Evolutionary conservation across 768 basidiomycete species (phyloP), one percentile per base, ranked within the genome.

Genomic region (Hemileccinum impolitum): DNA sequence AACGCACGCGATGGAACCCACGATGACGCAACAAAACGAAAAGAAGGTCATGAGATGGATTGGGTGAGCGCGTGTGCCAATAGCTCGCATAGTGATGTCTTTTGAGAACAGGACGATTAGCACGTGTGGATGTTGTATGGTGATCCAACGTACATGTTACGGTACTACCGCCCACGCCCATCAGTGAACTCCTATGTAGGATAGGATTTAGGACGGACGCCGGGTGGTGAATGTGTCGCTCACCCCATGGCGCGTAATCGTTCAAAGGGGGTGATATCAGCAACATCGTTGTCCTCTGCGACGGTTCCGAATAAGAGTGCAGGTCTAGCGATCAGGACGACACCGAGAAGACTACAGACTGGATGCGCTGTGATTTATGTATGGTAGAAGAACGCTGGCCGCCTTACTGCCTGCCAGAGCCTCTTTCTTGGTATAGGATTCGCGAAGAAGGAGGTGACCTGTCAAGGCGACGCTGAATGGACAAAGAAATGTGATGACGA

Each of bases 301-400:
- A 36, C 43, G 47, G 53, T 48, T 3, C 84, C 85, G 56, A 96
- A 94, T 6, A 96, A 56, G 44, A 82, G 81, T 1, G 75, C 69
- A 0, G 93, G 93, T 31, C 89, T 75, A 11, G 91, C 88, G 43
- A 96, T 90, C 9, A 93, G 72, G 13, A 94, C 64, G 9, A 92
- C 90, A 0, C 92, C 93, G 9, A 78, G 37, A 28, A 94, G 73
- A 64, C 88, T 85, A 41, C 77, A 74, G 8, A 85, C 80, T 79
- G 57, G n/a, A 30, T 17, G 17, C 1, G 14, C n/a, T 6, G 26
- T 18, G 2, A 37, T 35, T 18, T 4, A 18, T 36, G 17, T 25
- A 30, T 28, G 10, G 23, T 23, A 9, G 3, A 6, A 15, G 28
- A 38, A 48, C 7, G 14, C 7, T 1, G 15, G 11, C 0, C 25